Evolutionary conservation across 129 eudicot species (phyloP), one percentile per base, ranked within the genome.

Genomic region (Chrysanthemum makinoi): DNA sequence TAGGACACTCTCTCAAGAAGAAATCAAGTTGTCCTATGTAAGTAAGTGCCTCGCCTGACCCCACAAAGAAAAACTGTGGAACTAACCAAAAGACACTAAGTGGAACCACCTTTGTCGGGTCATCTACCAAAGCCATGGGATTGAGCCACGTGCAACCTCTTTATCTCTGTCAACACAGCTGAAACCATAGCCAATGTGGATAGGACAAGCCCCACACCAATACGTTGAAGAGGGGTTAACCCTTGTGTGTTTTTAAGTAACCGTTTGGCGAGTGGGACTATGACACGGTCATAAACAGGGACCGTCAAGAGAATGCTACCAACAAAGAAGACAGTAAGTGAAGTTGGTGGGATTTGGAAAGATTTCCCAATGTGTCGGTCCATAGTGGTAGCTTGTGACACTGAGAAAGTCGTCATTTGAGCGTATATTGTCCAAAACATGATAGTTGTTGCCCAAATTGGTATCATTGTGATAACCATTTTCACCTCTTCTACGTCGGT

Each of bases 401-500:
- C 95, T 0, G 95, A 92, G 66, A 92, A 92, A 16, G 98, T 92
- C 18, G 89, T 84, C 95, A 86, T 86, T 66, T 92, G 98, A 70
- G 98, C 98, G 73, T 88, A 86, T 59, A 89, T 81, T 0, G 96
- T 88, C 93, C 96, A 88, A 48, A 88, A 88, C 75, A 91, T 86
- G 24, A 91, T 80, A 0, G 91, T 84, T 4, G 98, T 86, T 26
- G 88, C 96, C 98, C 98, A 89, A 17, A 84, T 83, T 2, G 98
- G 96, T n/a, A 92, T 66, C 96, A 92, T 86, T 35, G 85, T 75
- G 19, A 89, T 66, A 62, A 92, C 87, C 77, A 81, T 20, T 68
- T 92, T 92, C 5, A 86, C 96, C 73, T 92, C 98, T 80, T 92
- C 98, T 6, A 92, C 88, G 52, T 89, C 96, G 0, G 98, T 89